phyloP scores from a whole-genome alignment of 306 rosid genomes.

The Prunus padus region DNA sequence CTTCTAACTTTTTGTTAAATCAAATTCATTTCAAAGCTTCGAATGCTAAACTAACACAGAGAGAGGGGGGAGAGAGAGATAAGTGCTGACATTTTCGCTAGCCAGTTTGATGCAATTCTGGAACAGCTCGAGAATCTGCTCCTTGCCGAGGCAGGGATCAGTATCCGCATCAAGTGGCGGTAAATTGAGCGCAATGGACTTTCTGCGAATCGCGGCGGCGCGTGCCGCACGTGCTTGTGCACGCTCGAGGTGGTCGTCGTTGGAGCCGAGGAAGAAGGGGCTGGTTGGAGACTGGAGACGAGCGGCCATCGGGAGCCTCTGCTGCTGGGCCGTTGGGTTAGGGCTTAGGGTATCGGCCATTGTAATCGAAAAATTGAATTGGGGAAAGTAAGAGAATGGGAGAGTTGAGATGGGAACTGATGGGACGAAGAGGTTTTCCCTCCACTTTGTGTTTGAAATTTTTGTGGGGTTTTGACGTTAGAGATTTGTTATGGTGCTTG shows the following conservation, averaged over 20 bases:
- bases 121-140: conserved; percentile 83
- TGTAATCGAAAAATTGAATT: not conserved
- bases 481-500: not conserved
- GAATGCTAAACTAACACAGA: not conserved
- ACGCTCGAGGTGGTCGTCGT: conserved; percentile 84
- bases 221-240: conserved; percentile 91
- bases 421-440: conserved; percentile 45
- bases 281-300: conserved; percentile 85
- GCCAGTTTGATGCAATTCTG: conserved; percentile 98
- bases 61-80: not conserved
- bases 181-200: conserved; percentile 32
- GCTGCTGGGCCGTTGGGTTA: conserved; percentile 38
- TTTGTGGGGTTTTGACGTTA: not conserved
- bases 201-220: conserved; percentile 83
- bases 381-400: not conserved
- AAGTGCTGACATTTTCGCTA: conserved; percentile 72
- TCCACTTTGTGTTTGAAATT: conserved; percentile 39
- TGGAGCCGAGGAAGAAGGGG: conserved; percentile 81
- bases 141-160: conserved; percentile 60
- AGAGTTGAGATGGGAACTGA: not conserved
- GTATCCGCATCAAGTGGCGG: conserved; percentile 31
- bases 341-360: conserved; percentile 82
- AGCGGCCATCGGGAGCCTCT: conserved; percentile 59
- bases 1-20: not conserved
- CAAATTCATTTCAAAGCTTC: not conserved